Evolutionary conservation across 78 protist species (phyloP).

Genomic region (Pirum gemmata): DNA sequence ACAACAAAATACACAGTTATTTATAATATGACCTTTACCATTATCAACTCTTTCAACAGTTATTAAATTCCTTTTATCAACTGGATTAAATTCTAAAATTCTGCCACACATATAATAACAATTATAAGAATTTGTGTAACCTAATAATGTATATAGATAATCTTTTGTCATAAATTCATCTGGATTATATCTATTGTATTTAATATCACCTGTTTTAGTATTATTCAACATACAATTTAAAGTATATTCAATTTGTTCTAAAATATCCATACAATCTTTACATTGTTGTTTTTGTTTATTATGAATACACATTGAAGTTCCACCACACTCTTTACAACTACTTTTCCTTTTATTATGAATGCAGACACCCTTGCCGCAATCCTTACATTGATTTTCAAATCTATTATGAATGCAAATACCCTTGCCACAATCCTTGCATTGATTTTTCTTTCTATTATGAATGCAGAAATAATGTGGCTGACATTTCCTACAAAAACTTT

Average conservation of each 20-base stretch:
- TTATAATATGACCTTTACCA: neutral
- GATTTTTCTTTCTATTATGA: neutral
- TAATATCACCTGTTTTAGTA: neutral
- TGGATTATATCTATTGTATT: neutral
- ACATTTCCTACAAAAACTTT: no score
- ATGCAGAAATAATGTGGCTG: no score
- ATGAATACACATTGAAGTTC: neutral
- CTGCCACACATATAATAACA: neutral
- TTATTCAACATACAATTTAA: neutral
- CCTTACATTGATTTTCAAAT: neutral
- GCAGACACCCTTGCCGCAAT: neutral
- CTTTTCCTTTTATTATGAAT: neutral
- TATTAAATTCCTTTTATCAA: no score
- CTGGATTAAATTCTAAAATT: neutral
- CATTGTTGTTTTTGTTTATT: neutral
- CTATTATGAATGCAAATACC: neutral
- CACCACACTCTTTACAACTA: slow-evolving; percentile 5
- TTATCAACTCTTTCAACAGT: neutral
- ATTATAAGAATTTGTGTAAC: no score
- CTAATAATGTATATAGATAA: no score
- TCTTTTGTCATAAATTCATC: neutral
- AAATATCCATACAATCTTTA: neutral
- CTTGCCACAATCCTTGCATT: neutral
- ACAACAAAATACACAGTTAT: neutral
- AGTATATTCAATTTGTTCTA: neutral